A percentile compares a stretch with the other conserved stretches of the same genome.
Conservation (phyloP, 2,329 filamentous ascomycete species). For the Ascochyta lentis region DNA sequence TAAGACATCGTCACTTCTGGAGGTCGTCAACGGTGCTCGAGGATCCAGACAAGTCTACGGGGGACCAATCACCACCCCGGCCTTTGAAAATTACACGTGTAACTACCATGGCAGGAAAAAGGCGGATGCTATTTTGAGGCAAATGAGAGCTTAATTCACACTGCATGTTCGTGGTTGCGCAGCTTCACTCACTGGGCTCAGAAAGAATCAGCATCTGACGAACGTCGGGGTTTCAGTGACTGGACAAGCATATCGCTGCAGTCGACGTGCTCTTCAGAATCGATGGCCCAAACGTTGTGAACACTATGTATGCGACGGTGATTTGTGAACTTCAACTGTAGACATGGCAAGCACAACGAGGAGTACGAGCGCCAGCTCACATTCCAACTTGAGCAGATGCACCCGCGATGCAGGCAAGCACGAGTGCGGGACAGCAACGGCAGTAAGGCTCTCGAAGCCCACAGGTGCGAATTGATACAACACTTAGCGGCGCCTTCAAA, state of each 20-base stretch:
- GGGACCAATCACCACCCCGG: conserved; percentile 8
- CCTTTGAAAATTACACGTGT: background rate
- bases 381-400: background rate
- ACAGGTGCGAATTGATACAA: conserved; percentile 6
- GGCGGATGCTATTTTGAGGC: background rate
- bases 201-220: background rate
- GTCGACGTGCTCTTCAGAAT: background rate
- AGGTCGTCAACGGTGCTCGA: conserved; percentile 16
- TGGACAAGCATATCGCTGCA: background rate
- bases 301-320: conserved; percentile 5
- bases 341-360: background rate
- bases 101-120: background rate
- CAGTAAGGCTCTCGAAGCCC: conserved; percentile 1
- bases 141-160: background rate
- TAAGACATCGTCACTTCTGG: conserved; percentile 19
- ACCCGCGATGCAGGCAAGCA: conserved; percentile 6
- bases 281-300: background rate
- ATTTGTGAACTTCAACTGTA: background rate
- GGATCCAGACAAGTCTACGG: conserved; percentile 10
- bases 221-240: background rate
- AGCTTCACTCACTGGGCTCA: background rate
- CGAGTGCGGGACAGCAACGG: conserved; percentile 12
- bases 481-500: background rate
- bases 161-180: background rate
- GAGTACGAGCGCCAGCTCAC: background rate